Evolutionary conservation across 2,329 filamentous ascomycete species (phyloP).

Genomic region (Calonectria leucothoes): DNA sequence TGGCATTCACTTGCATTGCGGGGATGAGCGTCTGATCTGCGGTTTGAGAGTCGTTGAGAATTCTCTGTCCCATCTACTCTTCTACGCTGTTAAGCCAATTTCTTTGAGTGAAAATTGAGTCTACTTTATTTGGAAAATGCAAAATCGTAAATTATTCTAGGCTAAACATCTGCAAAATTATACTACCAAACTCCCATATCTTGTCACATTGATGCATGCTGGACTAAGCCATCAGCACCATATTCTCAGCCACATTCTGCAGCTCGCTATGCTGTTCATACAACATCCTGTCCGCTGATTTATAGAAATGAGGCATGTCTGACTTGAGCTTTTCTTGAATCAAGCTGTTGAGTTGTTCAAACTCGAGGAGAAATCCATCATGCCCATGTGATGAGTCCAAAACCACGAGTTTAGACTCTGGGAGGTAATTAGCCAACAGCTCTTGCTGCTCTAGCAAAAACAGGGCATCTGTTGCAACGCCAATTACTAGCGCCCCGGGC

Average conservation of each 20-base stretch:
- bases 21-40: background rate
- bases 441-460: slow-evolving; percentile 2
- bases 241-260: background rate
- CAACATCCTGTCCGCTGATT: background rate
- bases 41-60: too few species aligned
- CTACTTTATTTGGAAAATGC: background rate
- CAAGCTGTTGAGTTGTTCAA: background rate
- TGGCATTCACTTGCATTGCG: background rate
- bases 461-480: background rate
- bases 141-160: background rate
- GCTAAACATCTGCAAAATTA: background rate
- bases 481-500: background rate
- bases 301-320: background rate
- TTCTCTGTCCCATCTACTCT: too few species aligned
- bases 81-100: too few species aligned
- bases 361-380: slow-evolving; percentile 1
- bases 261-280: background rate
- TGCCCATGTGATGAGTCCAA: background rate
- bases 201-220: background rate
- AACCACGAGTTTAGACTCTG: background rate
- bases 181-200: background rate
- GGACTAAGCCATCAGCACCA: background rate
- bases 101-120: too few species aligned
- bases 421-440: background rate
- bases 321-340: background rate